A percentile compares a stretch with the other conserved stretches of the same genome.
Evolutionary conservation across 345 rosid species (phyloP).

Genomic region (Cardiospermum halicacabum): DNA sequence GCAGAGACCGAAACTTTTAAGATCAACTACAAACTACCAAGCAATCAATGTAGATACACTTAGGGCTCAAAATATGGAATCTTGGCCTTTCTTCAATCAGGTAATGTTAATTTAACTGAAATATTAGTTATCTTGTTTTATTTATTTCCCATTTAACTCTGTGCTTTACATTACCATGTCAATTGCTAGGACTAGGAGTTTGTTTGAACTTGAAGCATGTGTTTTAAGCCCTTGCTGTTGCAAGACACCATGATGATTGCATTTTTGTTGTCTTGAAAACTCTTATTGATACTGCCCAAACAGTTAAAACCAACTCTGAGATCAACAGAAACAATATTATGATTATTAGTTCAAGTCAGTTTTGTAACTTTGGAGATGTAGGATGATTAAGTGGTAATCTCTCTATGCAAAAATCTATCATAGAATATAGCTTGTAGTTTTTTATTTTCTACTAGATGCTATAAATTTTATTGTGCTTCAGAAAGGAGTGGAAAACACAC

Average conservation of each 20-base stretch:
- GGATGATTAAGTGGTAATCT: not conserved
- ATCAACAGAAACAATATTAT: not conserved
- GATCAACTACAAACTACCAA: constrained; percentile 75
- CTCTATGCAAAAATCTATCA: not conserved
- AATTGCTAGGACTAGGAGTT: not conserved
- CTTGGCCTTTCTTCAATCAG: constrained; percentile 89
- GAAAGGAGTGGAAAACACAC: not conserved
- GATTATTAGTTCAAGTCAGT: not conserved
- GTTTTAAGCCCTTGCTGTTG: not conserved
- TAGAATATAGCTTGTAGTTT: too few relatives aligned
- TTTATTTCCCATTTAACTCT: not conserved
- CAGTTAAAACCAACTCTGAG: not conserved
- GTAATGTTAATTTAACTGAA: constrained; percentile 22
- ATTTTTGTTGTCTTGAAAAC: not conserved
- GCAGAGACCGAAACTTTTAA: constrained; percentile 82
- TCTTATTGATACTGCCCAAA: not conserved
- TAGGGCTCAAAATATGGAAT: constrained; percentile 85
- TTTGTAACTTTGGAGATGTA: not conserved
- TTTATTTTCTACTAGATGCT: not conserved
- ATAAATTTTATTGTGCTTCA: not conserved
- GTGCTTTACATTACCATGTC: not conserved
- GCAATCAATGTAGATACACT: constrained; percentile 78
- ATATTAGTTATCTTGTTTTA: not conserved
- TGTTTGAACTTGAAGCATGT: not conserved
- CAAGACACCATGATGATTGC: not conserved